These are phyloP conservation scores for Paraphoma chrysanthemicola DNA, from an alignment of 2,329 filamentous ascomycete species.

Conservation along the genomic window DNA sequence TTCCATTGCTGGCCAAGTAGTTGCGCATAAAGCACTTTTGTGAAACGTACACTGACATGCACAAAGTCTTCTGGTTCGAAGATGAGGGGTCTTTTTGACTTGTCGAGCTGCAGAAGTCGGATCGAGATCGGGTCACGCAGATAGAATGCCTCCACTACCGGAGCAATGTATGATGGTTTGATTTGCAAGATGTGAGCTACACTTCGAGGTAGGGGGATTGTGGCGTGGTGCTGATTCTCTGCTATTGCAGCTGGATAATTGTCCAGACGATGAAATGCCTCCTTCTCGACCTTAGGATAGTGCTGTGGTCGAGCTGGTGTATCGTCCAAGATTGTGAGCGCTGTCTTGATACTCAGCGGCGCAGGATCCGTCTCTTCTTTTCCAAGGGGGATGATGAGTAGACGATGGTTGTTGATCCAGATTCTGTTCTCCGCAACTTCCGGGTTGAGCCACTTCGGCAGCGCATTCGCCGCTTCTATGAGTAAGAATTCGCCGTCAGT, in stretches of 20 bases:
- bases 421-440: constrained; percentile 86
- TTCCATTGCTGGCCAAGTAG: constrained; percentile 83
- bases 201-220: constrained; percentile 78
- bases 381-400: constrained; percentile 73
- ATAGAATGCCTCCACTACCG: constrained; percentile 91
- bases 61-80: constrained; percentile 85
- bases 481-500: constrained; percentile 95
- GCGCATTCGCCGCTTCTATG: constrained; percentile 86
- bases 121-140: constrained; percentile 81
- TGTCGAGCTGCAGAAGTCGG: constrained; percentile 66
- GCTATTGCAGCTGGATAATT: constrained; percentile 81
- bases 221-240: constrained; percentile 76
- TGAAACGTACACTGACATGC: constrained; percentile 80
- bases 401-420: constrained; percentile 82
- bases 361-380: constrained; percentile 31
- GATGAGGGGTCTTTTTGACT: constrained; percentile 57
- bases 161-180: constrained; percentile 77
- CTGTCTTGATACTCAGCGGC: constrained; percentile 67
- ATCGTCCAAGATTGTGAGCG: constrained; percentile 66
- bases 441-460: constrained; percentile 90
- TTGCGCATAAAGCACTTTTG: constrained; percentile 88
- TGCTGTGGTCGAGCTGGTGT: constrained; percentile 68
- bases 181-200: constrained; percentile 80
- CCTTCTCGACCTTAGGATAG: constrained; percentile 78
- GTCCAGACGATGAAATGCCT: constrained; percentile 87